phyloP scores from a whole-genome alignment of 768 basidiomycete species.

The Boletus pseudo-olivaceus region DNA sequence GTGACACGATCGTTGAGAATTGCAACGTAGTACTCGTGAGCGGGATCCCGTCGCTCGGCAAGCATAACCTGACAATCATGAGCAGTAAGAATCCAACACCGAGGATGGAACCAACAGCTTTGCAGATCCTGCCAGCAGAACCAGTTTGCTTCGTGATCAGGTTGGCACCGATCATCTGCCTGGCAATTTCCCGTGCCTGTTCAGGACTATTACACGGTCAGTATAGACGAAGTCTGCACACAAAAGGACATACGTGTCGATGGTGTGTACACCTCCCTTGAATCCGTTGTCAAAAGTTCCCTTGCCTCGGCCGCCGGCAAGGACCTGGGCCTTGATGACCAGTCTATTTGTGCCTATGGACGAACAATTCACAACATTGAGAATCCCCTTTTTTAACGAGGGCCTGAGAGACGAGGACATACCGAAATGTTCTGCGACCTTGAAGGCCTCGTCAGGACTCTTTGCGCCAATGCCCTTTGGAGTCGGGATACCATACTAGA shows the following conservation, averaged over 20 bases:
- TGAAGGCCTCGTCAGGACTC: conserved; percentile 83
- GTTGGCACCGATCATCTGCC: conserved; percentile 90
- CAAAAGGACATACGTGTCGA: conserved; percentile 60
- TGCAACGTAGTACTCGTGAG: conserved; percentile 97
- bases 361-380: not conserved
- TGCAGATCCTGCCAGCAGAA: conserved; percentile 87
- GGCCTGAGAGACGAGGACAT: conserved; percentile 18
- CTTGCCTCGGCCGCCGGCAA: conserved; percentile 98
- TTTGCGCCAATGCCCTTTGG: conserved; percentile 88
- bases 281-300: conserved; percentile 95
- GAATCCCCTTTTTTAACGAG: not conserved
- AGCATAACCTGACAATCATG: conserved; percentile 81
- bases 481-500: conserved; percentile 91
- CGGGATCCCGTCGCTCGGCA: conserved; percentile 88
- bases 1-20: conserved; percentile 91
- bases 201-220: conserved; percentile 54
- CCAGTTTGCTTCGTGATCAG: conserved; percentile 99
- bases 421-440: conserved; percentile 90
- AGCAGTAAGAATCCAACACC: conserved; percentile 4
- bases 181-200: conserved; percentile 82
- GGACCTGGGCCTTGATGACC: conserved; percentile 98
- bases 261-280: conserved; percentile 95
- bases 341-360: conserved; percentile 65
- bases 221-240: not conserved
- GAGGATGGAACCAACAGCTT: conserved; percentile 61